Percentiles rank a stretch among this genome's conserved stretches.
Evolutionary conservation across 495 filamentous ascomycete genomes (phyloP).

Genomic region (Tuber calosporum): DNA sequence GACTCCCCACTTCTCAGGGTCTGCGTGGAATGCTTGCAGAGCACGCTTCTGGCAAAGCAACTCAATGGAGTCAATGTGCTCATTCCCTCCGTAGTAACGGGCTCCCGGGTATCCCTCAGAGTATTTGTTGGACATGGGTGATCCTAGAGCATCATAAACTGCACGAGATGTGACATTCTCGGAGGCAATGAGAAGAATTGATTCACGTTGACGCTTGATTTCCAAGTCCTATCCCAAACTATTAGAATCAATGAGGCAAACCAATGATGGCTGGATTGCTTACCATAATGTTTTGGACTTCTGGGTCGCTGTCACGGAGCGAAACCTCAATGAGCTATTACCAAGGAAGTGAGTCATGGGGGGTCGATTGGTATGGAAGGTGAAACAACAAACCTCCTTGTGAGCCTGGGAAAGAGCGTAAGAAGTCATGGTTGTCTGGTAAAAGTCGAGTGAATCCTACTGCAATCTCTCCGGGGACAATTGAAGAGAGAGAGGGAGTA

Average conservation of each 20-base stretch:
- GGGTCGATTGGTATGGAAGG: conserved; percentile 42
- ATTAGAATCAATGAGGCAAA: conserved; percentile 7
- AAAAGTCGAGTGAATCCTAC: background rate
- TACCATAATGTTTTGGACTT: conserved; percentile 93
- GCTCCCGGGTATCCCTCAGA: conserved; percentile 97
- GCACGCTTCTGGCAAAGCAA: conserved; percentile 92
- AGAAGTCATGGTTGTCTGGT: conserved; percentile 37
- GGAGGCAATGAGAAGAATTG: conserved; percentile 94
- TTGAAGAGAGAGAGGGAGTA: background rate
- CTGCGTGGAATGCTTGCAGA: conserved; percentile 81
- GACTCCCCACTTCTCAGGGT: conserved; percentile 89
- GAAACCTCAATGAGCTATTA: conserved; percentile 79
- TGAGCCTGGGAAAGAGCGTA: conserved; percentile 87
- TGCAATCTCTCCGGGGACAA: background rate
- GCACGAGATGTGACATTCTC: conserved; percentile 85
- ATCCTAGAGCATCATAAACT: conserved; percentile 82
- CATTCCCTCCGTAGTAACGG: conserved; percentile 97
- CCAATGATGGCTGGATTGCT: conserved; percentile 32
- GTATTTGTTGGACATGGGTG: conserved; percentile 97
- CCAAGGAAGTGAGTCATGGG: conserved; percentile 46
- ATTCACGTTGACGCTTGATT: conserved; percentile 95
- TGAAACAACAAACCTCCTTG: conserved; percentile 63
- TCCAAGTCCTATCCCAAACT: conserved; percentile 64
- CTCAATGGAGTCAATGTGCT: conserved; percentile 97
- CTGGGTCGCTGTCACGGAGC: conserved; percentile 76